These are phyloP conservation scores for Leptographium flavum DNA, from an alignment of 2,329 filamentous ascomycete species.

Conservation along the genomic window DNA sequence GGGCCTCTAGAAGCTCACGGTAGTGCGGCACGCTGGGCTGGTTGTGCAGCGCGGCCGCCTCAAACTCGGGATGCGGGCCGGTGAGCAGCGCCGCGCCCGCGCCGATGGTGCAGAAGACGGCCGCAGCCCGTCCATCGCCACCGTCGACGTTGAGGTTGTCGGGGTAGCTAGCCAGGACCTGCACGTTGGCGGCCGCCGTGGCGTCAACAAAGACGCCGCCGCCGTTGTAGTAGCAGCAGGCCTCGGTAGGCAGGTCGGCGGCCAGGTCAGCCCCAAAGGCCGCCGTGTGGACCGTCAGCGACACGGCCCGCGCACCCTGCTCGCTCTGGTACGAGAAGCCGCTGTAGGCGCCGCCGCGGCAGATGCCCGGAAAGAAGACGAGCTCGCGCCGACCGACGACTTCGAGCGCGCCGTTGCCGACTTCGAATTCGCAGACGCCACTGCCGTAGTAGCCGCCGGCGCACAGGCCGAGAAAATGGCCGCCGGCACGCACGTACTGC, in stretches of 20 bases:
- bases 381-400: slow-evolving; percentile 78
- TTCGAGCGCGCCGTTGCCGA: slow-evolving; percentile 66
- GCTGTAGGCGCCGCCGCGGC: slow-evolving; percentile 71
- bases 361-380: slow-evolving; percentile 74
- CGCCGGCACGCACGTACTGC: slow-evolving; percentile 75
- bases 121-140: slow-evolving; percentile 56
- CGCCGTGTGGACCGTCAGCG: slow-evolving; percentile 48
- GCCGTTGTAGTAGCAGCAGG: slow-evolving; percentile 82
- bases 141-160: slow-evolving; percentile 64
- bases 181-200: slow-evolving; percentile 45
- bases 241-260: slow-evolving; percentile 38
- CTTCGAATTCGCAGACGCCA: slow-evolving; percentile 76
- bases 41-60: slow-evolving; percentile 59
- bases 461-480: slow-evolving; percentile 80
- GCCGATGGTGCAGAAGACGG: slow-evolving; percentile 72
- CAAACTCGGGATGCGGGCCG: slow-evolving; percentile 91
- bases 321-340: slow-evolving; percentile 90
- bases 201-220: slow-evolving; percentile 87
- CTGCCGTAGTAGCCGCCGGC: slow-evolving; percentile 88
- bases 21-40: slow-evolving; percentile 57
- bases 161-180: slow-evolving; percentile 70
- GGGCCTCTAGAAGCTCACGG: slow-evolving; percentile 48
- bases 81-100: slow-evolving; percentile 68
- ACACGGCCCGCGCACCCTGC: slow-evolving; percentile 60
- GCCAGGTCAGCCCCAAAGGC: slow-evolving; percentile 28